Conservation (phyloP, 495 filamentous ascomycete species). For the Annulohypoxylon stygium region DNA sequence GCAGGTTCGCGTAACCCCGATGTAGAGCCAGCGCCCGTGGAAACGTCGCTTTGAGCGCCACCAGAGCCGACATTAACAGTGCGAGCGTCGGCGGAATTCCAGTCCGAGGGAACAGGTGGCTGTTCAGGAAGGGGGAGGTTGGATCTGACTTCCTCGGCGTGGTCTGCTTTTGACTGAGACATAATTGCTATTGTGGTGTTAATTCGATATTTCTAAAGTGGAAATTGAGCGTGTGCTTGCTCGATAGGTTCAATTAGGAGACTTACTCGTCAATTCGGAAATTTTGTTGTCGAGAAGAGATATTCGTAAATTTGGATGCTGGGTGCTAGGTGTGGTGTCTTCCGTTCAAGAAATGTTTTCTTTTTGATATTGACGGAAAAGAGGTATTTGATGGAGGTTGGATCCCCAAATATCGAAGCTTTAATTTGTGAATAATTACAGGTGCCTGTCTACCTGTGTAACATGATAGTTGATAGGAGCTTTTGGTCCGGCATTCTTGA, state of each 20-base stretch:
- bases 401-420: constrained; percentile 9
- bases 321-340: neutral
- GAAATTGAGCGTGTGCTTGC: too few species aligned
- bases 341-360: neutral
- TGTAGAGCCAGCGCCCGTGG: constrained; percentile 62
- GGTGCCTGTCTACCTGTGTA: constrained; percentile 21
- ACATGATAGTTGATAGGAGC: constrained; percentile 25
- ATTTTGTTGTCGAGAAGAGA: neutral
- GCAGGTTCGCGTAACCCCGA: constrained; percentile 73
- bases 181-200: constrained; percentile 38
- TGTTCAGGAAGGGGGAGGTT: constrained; percentile 85
- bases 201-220: neutral
- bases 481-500: constrained; percentile 42
- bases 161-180: constrained; percentile 66
- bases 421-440: constrained; percentile 28
- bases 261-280: too few species aligned
- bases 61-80: constrained; percentile 78
- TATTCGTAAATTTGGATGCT: neutral
- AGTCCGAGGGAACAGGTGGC: constrained; percentile 77
- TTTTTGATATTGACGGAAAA: neutral
- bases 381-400: neutral
- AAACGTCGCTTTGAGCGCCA: constrained; percentile 64
- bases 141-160: constrained; percentile 73
- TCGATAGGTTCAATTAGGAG: neutral
- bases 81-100: constrained; percentile 75